Evolutionary conservation across 192 early-diverging fungal species (phyloP).

Genomic region (Backusella australiensis): DNA sequence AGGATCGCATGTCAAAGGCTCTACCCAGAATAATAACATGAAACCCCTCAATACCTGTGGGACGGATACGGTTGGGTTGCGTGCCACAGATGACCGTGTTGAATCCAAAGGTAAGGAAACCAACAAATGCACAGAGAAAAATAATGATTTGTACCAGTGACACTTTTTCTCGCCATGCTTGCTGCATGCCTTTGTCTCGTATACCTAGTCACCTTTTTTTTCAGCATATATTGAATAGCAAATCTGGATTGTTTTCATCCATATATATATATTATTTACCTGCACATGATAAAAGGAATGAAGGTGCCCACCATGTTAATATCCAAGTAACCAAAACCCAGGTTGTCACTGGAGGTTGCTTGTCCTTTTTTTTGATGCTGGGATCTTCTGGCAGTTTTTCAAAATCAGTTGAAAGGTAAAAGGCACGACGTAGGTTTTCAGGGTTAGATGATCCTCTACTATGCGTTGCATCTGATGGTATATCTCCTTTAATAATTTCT

Average conservation of each 20-base stretch:
- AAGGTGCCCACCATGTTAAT: constrained; percentile 26
- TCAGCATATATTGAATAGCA: too few species aligned
- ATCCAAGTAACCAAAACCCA: constrained; percentile 22
- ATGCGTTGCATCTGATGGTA: neutral
- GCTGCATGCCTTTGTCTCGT: constrained; percentile 49
- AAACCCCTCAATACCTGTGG: constrained; percentile 47
- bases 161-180: constrained; percentile 91
- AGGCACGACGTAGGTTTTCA: neutral
- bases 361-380: neutral
- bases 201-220: constrained; percentile 23
- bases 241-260: too few species aligned
- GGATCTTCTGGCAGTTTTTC: neutral
- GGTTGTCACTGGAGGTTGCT: neutral
- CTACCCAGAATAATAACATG: constrained; percentile 64
- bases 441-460: neutral
- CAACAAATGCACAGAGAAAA: constrained; percentile 64
- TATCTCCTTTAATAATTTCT: neutral
- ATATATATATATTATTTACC: constrained; percentile 5
- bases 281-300: constrained; percentile 14
- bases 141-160: constrained; percentile 80
- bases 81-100: constrained; percentile 62
- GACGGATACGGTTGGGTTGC: constrained; percentile 44
- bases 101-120: constrained; percentile 86
- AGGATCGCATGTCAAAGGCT: constrained; percentile 58
- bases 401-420: neutral